Conservation (phyloP, 345 rosid genomes). For the Euphorbia peplus region DNA sequence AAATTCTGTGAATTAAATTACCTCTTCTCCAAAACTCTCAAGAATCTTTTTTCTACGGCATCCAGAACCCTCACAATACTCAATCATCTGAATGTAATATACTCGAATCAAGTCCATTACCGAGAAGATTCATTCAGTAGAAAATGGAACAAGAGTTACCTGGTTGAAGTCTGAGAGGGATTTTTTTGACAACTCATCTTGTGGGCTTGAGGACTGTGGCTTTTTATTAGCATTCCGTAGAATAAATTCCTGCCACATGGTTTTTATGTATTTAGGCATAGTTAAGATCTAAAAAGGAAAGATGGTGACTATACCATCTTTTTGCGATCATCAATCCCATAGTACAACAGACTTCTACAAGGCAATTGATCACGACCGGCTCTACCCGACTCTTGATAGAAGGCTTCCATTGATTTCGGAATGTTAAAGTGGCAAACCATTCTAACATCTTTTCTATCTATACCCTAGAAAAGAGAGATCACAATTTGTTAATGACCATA, state of each 20-base stretch:
- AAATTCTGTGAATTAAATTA: slow-evolving; percentile 12
- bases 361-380: slow-evolving; percentile 96
- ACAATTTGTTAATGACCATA: slow-evolving; percentile 23
- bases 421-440: slow-evolving; percentile 87
- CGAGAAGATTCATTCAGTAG: slow-evolving; percentile 6
- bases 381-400: slow-evolving; percentile 98
- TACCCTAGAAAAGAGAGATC: slow-evolving; percentile 54
- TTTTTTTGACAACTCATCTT: slow-evolving; percentile 43
- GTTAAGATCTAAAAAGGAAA: slow-evolving; percentile 1
- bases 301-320: slow-evolving; percentile 57
- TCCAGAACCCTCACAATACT: slow-evolving; percentile 85
- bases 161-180: slow-evolving; percentile 61
- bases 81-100: slow-evolving; percentile 58
- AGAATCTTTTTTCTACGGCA: slow-evolving; percentile 90
- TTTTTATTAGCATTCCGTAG: slow-evolving; percentile 65
- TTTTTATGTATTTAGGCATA: slow-evolving; percentile 21
- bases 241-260: slow-evolving; percentile 65
- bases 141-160: slow-evolving; percentile 38
- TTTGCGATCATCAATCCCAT: slow-evolving; percentile 85
- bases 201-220: slow-evolving; percentile 48
- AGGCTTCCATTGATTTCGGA: slow-evolving; percentile 96
- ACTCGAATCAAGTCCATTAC: slow-evolving; percentile 14
- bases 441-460: slow-evolving; percentile 92
- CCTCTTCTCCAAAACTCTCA: slow-evolving; percentile 94
- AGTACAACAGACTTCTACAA: slow-evolving; percentile 78